phyloP scores from a whole-genome alignment of 257 asterid genomes.

The Datura wrightii region DNA sequence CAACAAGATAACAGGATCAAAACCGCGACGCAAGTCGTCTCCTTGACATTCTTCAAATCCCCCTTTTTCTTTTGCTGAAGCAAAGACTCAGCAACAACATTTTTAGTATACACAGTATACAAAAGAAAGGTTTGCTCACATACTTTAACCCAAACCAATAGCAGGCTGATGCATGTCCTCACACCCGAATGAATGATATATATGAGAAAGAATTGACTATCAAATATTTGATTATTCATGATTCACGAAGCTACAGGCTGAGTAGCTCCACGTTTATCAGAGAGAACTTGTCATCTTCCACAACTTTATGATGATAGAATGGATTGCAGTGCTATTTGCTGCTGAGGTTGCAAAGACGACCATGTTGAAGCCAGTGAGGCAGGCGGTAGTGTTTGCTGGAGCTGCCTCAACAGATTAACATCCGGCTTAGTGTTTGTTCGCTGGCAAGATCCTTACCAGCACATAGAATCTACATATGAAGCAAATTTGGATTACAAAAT shows the following conservation, averaged over 20 bases:
- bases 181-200: not conserved
- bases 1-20: not conserved
- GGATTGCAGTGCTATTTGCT: slow-evolving; percentile 73
- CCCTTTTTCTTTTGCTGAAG: not conserved
- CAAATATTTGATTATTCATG: not conserved
- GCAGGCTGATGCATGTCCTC: not conserved
- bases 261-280: not conserved
- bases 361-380: slow-evolving; percentile 65
- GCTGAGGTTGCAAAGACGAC: slow-evolving; percentile 91
- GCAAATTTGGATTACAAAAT: not conserved
- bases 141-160: not conserved
- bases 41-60: not conserved
- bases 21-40: not conserved
- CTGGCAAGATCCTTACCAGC: slow-evolving; percentile 84
- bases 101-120: not conserved
- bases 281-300: not conserved
- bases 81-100: not conserved
- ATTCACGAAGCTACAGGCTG: not conserved
- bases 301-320: slow-evolving; percentile 46
- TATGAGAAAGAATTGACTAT: not conserved
- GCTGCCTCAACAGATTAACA: slow-evolving; percentile 80
- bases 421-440: slow-evolving; percentile 71
- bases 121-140: not conserved
- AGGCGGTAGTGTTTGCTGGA: slow-evolving; percentile 84
- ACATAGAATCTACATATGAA: slow-evolving; percentile 63